Evolutionary conservation across 768 basidiomycete genomes (phyloP).

Genomic region (Suillus tomentosus): DNA sequence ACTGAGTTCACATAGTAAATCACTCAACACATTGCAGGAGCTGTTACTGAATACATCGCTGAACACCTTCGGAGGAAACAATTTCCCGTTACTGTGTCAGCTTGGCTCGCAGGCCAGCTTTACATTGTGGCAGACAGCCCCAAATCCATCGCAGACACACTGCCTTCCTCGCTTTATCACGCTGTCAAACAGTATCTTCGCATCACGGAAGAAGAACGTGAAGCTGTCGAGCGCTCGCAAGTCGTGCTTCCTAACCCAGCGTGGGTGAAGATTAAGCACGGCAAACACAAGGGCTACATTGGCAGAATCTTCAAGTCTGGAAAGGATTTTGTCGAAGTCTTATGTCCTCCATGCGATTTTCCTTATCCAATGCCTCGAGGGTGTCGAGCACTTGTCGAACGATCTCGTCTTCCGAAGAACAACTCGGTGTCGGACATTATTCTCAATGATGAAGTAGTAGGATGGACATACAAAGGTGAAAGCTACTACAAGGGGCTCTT

Average conservation of each 20-base stretch:
- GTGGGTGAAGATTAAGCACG: not conserved
- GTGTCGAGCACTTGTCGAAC: no score
- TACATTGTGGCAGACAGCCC: not conserved
- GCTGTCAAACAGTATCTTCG: not conserved
- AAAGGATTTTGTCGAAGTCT: no score
- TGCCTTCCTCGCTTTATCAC: not conserved
- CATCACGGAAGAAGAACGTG: not conserved
- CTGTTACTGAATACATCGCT: not conserved
- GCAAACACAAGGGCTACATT: no score
- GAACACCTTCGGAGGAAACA: not conserved
- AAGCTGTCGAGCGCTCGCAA: not conserved
- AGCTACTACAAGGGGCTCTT: no score
- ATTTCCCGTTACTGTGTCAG: not conserved
- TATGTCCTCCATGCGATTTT: no score
- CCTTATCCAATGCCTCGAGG: no score
- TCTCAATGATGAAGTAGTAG: no score
- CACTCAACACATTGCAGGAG: slow-evolving; percentile 7
- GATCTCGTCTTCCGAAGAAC: no score
- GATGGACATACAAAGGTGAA: no score
- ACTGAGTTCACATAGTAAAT: no score
- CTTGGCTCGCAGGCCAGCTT: not conserved
- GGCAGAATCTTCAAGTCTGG: no score
- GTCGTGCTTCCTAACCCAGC: not conserved
- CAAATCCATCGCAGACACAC: not conserved
- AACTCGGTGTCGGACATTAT: no score